These are phyloP conservation scores for Orbilia javanica DNA, from an alignment of 2,329 filamentous ascomycete genomes.

Conservation along the genomic window DNA sequence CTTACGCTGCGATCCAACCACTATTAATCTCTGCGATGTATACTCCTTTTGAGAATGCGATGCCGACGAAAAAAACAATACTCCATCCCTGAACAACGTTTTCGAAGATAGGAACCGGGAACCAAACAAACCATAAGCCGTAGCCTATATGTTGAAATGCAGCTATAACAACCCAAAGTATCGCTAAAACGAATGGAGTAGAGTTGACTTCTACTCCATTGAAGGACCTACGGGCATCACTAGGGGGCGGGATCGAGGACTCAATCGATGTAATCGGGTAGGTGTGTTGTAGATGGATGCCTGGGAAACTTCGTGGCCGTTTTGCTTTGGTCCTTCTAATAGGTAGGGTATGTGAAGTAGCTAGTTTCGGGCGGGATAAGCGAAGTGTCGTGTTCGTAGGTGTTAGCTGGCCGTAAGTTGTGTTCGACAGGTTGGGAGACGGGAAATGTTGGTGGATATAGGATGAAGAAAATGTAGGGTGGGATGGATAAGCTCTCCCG, in stretches of 20 bases:
- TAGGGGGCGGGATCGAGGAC: neutral
- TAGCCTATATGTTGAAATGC: conserved; percentile 52
- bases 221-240: neutral
- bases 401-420: conserved; percentile 15
- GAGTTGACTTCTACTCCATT: conserved; percentile 40
- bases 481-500: conserved; percentile 37
- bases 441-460: conserved; percentile 53
- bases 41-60: conserved; percentile 48
- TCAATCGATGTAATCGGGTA: neutral
- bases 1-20: conserved; percentile 48
- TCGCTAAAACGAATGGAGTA: conserved; percentile 31
- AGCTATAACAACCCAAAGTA: conserved; percentile 35
- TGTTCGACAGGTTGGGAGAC: conserved; percentile 32
- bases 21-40: conserved; percentile 33
- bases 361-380: conserved; percentile 33
- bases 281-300: conserved; percentile 10
- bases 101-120: conserved; percentile 46
- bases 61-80: conserved; percentile 44
- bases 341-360: conserved; percentile 43
- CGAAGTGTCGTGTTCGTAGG: conserved; percentile 32
- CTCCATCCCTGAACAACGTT: conserved; percentile 46
- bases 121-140: conserved; percentile 53
- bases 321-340: conserved; percentile 33
- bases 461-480: conserved; percentile 47
- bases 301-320: conserved; percentile 45